phyloP scores from a whole-genome alignment of 495 filamentous ascomycete species.

The Poronia punctata region DNA sequence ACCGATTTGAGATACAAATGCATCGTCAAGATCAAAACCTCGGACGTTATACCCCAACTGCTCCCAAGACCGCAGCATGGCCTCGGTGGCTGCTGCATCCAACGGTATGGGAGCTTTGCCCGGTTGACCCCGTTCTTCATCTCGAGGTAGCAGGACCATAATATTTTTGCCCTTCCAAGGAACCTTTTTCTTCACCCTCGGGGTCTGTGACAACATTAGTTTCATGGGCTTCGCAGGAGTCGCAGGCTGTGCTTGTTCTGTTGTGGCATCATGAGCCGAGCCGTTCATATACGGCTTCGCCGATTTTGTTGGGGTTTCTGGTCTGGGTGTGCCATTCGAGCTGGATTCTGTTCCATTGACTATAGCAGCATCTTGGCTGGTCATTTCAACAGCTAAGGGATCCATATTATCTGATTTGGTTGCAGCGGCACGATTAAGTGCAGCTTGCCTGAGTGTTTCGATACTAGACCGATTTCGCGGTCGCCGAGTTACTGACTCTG shows the following conservation, averaged over 20 bases:
- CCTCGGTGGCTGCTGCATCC: conserved; percentile 51
- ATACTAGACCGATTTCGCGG: conserved; percentile 49
- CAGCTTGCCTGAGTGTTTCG: conserved; percentile 58
- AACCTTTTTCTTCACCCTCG: conserved; percentile 46
- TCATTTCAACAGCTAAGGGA: conserved; percentile 23
- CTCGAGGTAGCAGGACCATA: conserved; percentile 60
- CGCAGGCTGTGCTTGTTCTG: conserved; percentile 34
- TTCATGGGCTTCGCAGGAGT: conserved; percentile 31
- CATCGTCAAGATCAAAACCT: conserved; percentile 62
- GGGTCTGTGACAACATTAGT: conserved; percentile 26
- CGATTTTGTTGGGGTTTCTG: conserved; percentile 20
- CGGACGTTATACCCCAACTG: conserved; percentile 65
- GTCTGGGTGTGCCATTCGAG: conserved; percentile 16
- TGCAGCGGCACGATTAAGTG: conserved; percentile 37
- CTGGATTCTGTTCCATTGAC: conserved; percentile 20
- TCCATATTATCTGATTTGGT: conserved; percentile 30
- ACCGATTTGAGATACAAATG: not conserved
- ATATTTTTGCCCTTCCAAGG: conserved; percentile 72
- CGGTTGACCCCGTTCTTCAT: conserved; percentile 57
- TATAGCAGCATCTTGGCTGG: conserved; percentile 24
- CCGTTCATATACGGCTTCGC: conserved; percentile 18
- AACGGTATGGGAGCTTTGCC: conserved; percentile 55
- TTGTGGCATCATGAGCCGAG: conserved; percentile 22
- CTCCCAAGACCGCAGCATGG: conserved; percentile 64
- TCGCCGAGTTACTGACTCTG: conserved; percentile 27